Base-by-base conservation (phyloP, 2,329 filamentous ascomycete species). In the Trichoderma koningii region DNA sequence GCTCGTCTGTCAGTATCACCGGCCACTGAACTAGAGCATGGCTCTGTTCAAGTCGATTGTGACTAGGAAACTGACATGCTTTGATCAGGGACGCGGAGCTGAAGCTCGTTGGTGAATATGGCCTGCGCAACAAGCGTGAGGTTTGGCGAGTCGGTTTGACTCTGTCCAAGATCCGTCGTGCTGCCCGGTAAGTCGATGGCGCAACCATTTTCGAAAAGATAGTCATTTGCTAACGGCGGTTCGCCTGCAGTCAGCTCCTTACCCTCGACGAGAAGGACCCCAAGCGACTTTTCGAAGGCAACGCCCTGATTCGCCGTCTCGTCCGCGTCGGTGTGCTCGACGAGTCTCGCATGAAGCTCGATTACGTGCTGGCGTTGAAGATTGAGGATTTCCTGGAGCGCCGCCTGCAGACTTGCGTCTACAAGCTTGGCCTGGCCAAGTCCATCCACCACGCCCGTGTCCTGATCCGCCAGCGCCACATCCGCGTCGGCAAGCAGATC, bases 271-370 rank as follows among this genome's bases (percentile, higher is more conserved):
- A 99, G 88, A 99, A 99, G 87, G 95, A 99, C 86, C 95, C 95
- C 82, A 98, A 98, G 90, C 93, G 95, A 85, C 93, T 99, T 74
- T 99, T 99, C 88, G 95, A 99, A 89, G 95, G 95, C 84, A 99
- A 99, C 84, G 95, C 95, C 81, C 89, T 99, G 81, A 99, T 99
- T 90, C 95, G 95, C 82, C 95, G 95, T 91, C 93, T 99, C 74
- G 95, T 99, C 74, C 95, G 95, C 82, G 93, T 98, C 81, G 95
- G 95, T 92, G 95, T 99, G 78, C 92, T 99, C 79, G 95, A 99
- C 82, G 95, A 99, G 87, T 93, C 93, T 81, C 95, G 95, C 89
- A 99, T 99, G 95, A 99, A 97, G 91, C 95, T 99, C 88, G 95
- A 99, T 97, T 97, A 99, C 90, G 95, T 99, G 80, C 86, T 99